Evolutionary conservation across 768 basidiomycete genomes (phyloP).

Genomic region (Chlorophyllum brunneum): DNA sequence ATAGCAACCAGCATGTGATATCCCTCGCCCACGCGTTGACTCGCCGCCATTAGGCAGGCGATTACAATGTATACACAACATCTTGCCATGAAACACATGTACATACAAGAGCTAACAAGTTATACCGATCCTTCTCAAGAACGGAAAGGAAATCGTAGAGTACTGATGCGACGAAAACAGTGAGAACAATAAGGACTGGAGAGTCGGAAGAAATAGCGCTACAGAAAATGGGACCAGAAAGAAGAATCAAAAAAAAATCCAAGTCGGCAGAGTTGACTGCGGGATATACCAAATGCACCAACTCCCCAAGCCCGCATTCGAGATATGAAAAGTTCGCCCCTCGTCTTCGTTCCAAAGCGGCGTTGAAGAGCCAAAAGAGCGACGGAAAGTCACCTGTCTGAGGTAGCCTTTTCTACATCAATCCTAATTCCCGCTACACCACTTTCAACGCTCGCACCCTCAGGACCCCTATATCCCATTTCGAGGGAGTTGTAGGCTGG

Average conservation of each 20-base stretch:
- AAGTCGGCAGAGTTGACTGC: background rate
- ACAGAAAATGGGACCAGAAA: constrained; percentile 2
- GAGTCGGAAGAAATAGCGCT: constrained; percentile 2
- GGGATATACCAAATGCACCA: background rate
- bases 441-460: constrained; percentile 18
- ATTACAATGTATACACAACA: background rate
- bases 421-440: constrained; percentile 48
- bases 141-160: constrained; percentile 1
- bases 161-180: constrained; percentile 7
- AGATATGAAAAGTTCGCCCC: background rate
- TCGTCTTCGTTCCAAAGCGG: background rate
- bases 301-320: background rate
- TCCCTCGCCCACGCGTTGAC: background rate
- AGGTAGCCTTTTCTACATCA: constrained; percentile 58
- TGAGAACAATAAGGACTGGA: background rate
- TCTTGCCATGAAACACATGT: background rate
- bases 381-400: constrained; percentile 1
- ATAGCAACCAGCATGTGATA: constrained; percentile 7
- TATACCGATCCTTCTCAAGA: constrained; percentile 9
- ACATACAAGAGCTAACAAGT: background rate
- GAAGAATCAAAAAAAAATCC: background rate
- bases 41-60: no score
- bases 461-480: constrained; percentile 35
- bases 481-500: constrained; percentile 53
- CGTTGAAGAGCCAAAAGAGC: background rate